Evolutionary conservation across 163 green algal genomes (phyloP), one percentile per base, ranked within the genome.

Genomic region (Scenedesmus sp.): DNA sequence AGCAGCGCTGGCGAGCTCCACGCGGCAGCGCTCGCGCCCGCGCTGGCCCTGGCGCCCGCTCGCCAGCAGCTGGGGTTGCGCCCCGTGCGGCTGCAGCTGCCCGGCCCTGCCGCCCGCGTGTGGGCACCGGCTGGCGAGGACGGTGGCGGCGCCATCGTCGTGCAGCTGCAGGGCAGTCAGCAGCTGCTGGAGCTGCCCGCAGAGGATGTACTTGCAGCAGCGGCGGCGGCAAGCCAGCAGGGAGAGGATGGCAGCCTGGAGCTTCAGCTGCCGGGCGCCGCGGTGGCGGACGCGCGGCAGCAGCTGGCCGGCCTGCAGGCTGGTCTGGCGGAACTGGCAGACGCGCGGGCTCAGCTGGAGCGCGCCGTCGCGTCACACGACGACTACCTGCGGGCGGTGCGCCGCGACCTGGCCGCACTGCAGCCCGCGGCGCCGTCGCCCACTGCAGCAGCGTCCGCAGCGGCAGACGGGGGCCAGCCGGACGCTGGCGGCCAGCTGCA

Each of bases 251-350:
- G 11, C 22, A n/a, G 7, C 22, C 29, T 36, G 5, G n/a, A 44
- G 34, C 63, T 57, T 39, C 63, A 44, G 63, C 63, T 36, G 36
- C 63, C 57, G 31, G 63, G 44, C 14, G 44, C 63, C 45, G 63
- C 44, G 45, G 44, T 44, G 5, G 44, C 42, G 14, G 28, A 24
- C 0, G 58, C 53, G 69, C 69, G n/a, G n/a, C n/a, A 56, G 53
- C 39, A 69, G 4, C 15, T 77, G 69, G n/a, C 66, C 26, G 51
- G 54, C 10, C 15, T 67, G 10, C 33, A 60, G 39, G 56, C 69
- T 58, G 69, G 31, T 4, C 36, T 77, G 3, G 54, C 57, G 13
- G 48, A 47, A 2, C 42, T 77, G 13, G 26, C 39, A 29, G 34
- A 53, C 24, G 69, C 50, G 28, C 39, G 54, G 26, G 34, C 57